A percentile compares a stretch with the other conserved stretches of the same genome.
Conservation (phyloP, 495 filamentous ascomycete genomes). For the Acidomyces sp. region DNA sequence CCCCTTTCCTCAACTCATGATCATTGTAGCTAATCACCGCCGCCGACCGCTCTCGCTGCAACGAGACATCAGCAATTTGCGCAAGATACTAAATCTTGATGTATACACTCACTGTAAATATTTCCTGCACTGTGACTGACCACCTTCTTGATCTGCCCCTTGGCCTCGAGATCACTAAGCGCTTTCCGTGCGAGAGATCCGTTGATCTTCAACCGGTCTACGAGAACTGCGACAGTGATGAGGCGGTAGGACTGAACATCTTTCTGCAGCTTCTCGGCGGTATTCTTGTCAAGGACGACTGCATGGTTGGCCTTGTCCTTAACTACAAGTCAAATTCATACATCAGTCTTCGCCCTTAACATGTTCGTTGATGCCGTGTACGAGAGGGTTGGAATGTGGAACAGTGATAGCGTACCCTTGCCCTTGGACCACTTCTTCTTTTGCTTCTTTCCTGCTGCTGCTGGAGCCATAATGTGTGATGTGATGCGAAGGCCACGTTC, state of each 20-base stretch:
- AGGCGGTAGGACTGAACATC: conserved; percentile 99
- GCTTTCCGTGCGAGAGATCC: conserved; percentile 84
- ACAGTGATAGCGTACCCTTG: conserved; percentile 54
- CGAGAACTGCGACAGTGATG: conserved; percentile 94
- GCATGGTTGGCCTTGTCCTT: conserved; percentile 99
- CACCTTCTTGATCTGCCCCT: conserved; percentile 96
- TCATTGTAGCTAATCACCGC: conserved; percentile 15
- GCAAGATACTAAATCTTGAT: not conserved
- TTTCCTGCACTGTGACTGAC: conserved; percentile 91
- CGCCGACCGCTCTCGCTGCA: conserved; percentile 27
- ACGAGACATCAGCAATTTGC: conserved; percentile 1
- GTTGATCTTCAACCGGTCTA: conserved; percentile 99
- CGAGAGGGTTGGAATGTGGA: conserved; percentile 7
- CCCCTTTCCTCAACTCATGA: too few relatives aligned
- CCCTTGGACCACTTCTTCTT: conserved; percentile 99
- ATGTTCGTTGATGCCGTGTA: conserved; percentile 17
- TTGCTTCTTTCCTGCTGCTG: conserved; percentile 81
- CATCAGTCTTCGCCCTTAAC: too few relatives aligned
- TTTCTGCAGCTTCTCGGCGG: conserved; percentile 74
- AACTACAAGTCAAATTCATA: conserved; percentile 46
- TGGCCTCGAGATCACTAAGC: conserved; percentile 89
- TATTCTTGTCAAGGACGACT: conserved; percentile 59
- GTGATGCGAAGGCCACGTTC: too few relatives aligned
- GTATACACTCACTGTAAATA: conserved; percentile 78
- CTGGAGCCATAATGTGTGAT: conserved; percentile 18